A percentile compares a stretch with the other conserved stretches of the same genome.
phyloP scores from a whole-genome alignment of 169 alveolate genomes.

The Cryptosporidium xiaoi region DNA sequence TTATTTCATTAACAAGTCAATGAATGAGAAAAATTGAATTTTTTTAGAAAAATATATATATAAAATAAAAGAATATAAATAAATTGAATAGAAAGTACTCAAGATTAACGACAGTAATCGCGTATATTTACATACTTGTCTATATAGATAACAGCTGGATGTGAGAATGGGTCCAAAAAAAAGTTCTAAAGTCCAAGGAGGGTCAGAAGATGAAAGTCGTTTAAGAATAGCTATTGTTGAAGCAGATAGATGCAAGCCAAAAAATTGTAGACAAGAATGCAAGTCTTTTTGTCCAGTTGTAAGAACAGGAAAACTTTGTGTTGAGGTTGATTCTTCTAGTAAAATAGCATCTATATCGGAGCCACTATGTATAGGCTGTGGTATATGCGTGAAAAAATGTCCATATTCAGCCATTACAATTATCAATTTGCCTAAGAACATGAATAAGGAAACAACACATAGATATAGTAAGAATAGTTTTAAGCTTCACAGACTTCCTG shows the following conservation, averaged over 20 bases:
- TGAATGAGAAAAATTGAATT: too few relatives aligned
- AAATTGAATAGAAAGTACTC: too few relatives aligned
- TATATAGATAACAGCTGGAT: background rate
- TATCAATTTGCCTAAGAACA: slow-evolving; percentile 97
- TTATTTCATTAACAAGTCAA: too few relatives aligned
- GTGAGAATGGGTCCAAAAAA: slow-evolving; percentile 73
- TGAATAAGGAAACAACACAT: slow-evolving; percentile 92
- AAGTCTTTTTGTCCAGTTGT: slow-evolving; percentile 92
- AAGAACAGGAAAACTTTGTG: slow-evolving; percentile 96
- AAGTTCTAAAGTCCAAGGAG: slow-evolving; percentile 59
- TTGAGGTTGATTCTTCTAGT: slow-evolving; percentile 94
- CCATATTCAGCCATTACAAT: slow-evolving; percentile 98
- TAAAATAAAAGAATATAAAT: too few relatives aligned
- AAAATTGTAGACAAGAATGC: slow-evolving; percentile 97
- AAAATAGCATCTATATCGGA: slow-evolving; percentile 96
- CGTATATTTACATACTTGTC: too few relatives aligned
- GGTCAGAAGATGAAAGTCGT: slow-evolving; percentile 88
- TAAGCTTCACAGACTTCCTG: slow-evolving; percentile 98
- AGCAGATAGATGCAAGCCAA: slow-evolving; percentile 98
- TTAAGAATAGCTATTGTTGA: slow-evolving; percentile 97
- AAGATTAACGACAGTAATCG: too few relatives aligned
- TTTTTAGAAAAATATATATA: too few relatives aligned
- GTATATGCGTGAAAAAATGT: slow-evolving; percentile 99
- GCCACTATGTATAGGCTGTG: slow-evolving; percentile 99
- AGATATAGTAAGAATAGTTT: slow-evolving; percentile 98